Conservation (phyloP, 2,329 filamentous ascomycete genomes). For the Talaromyces atroroseus region DNA sequence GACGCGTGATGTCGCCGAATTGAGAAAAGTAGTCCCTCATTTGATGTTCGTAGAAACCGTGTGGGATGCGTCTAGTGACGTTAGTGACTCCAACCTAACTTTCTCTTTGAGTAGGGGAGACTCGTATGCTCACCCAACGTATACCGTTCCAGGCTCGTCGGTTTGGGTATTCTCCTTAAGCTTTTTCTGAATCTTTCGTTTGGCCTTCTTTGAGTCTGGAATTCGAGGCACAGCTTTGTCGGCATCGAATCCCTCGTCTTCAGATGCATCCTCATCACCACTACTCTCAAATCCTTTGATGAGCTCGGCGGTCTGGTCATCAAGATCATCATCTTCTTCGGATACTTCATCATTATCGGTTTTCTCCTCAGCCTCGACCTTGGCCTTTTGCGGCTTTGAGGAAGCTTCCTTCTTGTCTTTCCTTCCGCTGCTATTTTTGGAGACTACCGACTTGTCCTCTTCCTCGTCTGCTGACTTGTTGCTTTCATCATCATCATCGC, state of each 20-base stretch:
- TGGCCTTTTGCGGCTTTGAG: constrained; percentile 20
- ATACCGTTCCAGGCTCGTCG: constrained; percentile 68
- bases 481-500: constrained; percentile 37
- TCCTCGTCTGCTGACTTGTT: constrained; percentile 30
- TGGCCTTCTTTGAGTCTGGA: constrained; percentile 42
- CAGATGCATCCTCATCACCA: constrained; percentile 44
- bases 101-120: background rate
- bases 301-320: constrained; percentile 51
- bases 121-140: constrained; percentile 59
- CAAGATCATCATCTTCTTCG: constrained; percentile 28
- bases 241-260: constrained; percentile 43
- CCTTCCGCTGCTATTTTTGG: constrained; percentile 25
- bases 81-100: constrained; percentile 16
- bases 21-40: constrained; percentile 92
- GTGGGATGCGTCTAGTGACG: constrained; percentile 63
- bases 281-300: constrained; percentile 53
- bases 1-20: constrained; percentile 73
- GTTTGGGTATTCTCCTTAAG: constrained; percentile 41
- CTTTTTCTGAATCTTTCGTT: constrained; percentile 48
- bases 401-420: constrained; percentile 34
- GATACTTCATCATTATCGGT: constrained; percentile 27
- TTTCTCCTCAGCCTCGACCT: constrained; percentile 27
- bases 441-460: constrained; percentile 23
- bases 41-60: constrained; percentile 95
- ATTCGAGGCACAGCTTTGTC: constrained; percentile 39